Conservation (phyloP, 768 basidiomycete species). For the Agaricus blazei region DNA sequence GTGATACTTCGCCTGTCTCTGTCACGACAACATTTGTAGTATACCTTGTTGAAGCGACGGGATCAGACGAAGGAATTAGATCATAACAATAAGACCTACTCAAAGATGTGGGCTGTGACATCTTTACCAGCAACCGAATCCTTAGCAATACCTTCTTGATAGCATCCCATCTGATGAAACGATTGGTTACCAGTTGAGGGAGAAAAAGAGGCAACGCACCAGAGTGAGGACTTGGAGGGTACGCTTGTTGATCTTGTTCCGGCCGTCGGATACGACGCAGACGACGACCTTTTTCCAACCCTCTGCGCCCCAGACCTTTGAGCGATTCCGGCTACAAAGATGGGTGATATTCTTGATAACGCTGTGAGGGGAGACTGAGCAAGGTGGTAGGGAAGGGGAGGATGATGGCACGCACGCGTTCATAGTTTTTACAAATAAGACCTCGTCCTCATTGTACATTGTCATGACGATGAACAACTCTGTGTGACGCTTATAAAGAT, state of each 20-base stretch:
- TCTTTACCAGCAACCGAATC: constrained; percentile 86
- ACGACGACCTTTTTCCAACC: constrained; percentile 92
- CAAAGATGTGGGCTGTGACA: constrained; percentile 91
- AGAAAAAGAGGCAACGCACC: constrained; percentile 31
- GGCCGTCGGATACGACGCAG: constrained; percentile 82
- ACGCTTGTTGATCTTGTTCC: constrained; percentile 83
- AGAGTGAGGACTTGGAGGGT: constrained; percentile 86
- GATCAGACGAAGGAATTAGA: background rate
- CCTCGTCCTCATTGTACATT: constrained; percentile 92
- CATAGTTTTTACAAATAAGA: constrained; percentile 76
- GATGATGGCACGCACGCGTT: constrained; percentile 53
- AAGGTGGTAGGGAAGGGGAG: background rate
- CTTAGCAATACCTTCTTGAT: constrained; percentile 87
- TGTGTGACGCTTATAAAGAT: constrained; percentile 73
- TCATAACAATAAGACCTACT: constrained; percentile 40
- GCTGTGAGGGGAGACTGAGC: constrained; percentile 27
- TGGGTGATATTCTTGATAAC: constrained; percentile 86
- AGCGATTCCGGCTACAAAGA: constrained; percentile 62
- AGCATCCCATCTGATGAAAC: constrained; percentile 66
- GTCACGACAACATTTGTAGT: constrained; percentile 77
- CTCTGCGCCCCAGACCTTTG: constrained; percentile 81
- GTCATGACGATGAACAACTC: constrained; percentile 96
- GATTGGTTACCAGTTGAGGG: background rate
- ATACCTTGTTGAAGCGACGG: constrained; percentile 39
- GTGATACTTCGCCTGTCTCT: constrained; percentile 73